These are phyloP conservation scores for Acmispon strigosus DNA, from an alignment of 306 rosid genomes.

Conservation along the genomic window DNA sequence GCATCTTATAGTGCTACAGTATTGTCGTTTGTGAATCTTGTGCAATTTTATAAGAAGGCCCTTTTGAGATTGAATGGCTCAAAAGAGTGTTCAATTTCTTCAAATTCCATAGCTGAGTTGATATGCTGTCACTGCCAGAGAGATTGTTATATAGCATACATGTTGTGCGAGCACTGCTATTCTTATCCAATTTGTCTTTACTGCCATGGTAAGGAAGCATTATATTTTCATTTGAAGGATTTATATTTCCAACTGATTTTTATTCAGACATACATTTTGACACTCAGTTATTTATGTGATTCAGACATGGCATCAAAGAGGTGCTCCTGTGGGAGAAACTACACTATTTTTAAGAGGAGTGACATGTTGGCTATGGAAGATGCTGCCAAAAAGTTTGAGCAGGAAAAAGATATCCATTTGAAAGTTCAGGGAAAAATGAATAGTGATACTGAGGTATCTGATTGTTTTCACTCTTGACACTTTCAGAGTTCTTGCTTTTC, in stretches of 20 bases:
- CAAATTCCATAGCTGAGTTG: slow-evolving; percentile 3
- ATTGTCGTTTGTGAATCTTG: slow-evolving; percentile 20
- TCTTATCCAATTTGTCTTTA: slow-evolving; percentile 32
- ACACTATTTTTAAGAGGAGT: slow-evolving; percentile 18
- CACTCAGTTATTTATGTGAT: neutral
- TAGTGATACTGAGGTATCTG: neutral
- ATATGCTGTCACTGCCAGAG: slow-evolving; percentile 24
- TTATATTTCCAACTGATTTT: neutral
- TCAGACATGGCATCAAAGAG: slow-evolving; percentile 15
- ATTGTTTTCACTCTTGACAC: neutral
- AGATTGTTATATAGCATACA: slow-evolving; percentile 33
- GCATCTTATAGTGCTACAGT: slow-evolving; percentile 4
- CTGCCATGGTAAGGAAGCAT: slow-evolving; percentile 21
- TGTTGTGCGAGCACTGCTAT: slow-evolving; percentile 25
- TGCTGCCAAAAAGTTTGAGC: slow-evolving; percentile 29
- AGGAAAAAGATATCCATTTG: neutral
- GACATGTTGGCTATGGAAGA: slow-evolving; percentile 20
- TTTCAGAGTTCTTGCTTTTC: neutral
- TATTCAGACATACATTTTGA: neutral
- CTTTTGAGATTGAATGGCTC: neutral
- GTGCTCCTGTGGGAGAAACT: slow-evolving; percentile 25
- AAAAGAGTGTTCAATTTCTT: neutral
- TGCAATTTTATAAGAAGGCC: slow-evolving; percentile 11
- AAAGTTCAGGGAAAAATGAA: neutral
- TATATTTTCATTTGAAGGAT: neutral